Conservation (phyloP, 2,329 filamentous ascomycete species). For the Thelonectria olida region DNA sequence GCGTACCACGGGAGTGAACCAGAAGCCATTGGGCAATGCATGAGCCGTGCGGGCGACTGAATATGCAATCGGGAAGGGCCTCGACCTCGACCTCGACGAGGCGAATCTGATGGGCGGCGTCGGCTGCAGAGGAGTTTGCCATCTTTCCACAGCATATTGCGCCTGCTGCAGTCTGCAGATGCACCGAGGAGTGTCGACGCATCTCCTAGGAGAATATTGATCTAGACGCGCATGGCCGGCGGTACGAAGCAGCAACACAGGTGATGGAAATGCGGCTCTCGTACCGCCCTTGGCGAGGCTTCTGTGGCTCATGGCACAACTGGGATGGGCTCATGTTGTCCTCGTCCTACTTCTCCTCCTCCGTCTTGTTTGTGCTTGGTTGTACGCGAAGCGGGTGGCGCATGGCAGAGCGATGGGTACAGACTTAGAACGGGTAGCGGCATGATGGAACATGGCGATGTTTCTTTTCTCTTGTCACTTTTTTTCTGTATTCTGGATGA, state of each 20-base stretch:
- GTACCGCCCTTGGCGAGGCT: neutral
- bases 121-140: neutral
- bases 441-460: neutral
- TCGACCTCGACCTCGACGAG: constrained; percentile 2
- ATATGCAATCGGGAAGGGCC: neutral
- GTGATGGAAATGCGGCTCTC: neutral
- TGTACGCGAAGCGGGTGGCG: constrained; percentile 18
- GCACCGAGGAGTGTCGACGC: too few species aligned
- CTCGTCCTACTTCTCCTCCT: too few species aligned
- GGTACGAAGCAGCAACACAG: constrained; percentile 1
- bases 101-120: constrained; percentile 5
- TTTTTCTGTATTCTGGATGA: neutral
- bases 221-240: too few species aligned
- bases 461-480: neutral
- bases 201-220: too few species aligned
- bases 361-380: neutral
- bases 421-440: neutral
- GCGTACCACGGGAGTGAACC: constrained; percentile 20
- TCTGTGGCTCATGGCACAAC: constrained; percentile 4
- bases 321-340: constrained; percentile 7
- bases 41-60: constrained; percentile 4
- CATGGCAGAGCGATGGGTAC: constrained; percentile 10
- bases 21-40: constrained; percentile 13
- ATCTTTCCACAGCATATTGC: neutral
- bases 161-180: too few species aligned